Percentiles rank a stretch among this genome's conserved stretches.
These are phyloP conservation scores for Populus hybrid DNA, from an alignment of 441 rosid genomes.

Conservation along the genomic window DNA sequence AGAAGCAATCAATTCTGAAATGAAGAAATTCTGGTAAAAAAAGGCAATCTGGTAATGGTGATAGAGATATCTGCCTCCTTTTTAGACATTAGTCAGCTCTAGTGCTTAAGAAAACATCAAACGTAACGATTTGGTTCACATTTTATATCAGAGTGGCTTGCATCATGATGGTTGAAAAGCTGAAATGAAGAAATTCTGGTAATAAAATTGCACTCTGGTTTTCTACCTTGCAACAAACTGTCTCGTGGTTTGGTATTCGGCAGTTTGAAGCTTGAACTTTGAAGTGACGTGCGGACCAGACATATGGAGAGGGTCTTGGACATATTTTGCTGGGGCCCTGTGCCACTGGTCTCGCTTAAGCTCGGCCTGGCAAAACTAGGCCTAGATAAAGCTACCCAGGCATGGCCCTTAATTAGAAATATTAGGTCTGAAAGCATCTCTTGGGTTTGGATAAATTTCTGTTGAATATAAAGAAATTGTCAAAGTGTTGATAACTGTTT, in stretches of 20 bases:
- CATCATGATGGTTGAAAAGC: too few relatives aligned
- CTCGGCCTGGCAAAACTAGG: not conserved
- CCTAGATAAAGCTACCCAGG: not conserved
- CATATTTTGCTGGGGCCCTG: not conserved
- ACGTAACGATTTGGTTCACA: not conserved
- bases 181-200: too few relatives aligned
- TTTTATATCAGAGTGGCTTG: too few relatives aligned
- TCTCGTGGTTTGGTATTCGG: too few relatives aligned
- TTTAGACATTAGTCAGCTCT: not conserved
- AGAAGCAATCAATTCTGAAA: not conserved
- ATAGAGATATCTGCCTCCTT: not conserved
- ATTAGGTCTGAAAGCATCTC: not conserved
- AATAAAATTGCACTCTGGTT: too few relatives aligned
- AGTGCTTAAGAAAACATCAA: not conserved
- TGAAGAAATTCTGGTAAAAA: not conserved
- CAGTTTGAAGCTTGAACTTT: too few relatives aligned
- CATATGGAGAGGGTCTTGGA: not conserved
- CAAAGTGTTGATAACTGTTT: too few relatives aligned
- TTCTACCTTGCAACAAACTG: too few relatives aligned
- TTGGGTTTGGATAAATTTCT: not conserved
- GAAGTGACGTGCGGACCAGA: too few relatives aligned
- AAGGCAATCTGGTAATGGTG: not conserved
- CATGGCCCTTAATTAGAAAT: not conserved
- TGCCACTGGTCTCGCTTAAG: not conserved
- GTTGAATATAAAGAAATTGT: too few relatives aligned